A percentile compares a stretch with the other conserved stretches of the same genome.
These are phyloP conservation scores for Penicillium bialowiezense DNA, from an alignment of 495 filamentous ascomycete species.

Conservation along the genomic window DNA sequence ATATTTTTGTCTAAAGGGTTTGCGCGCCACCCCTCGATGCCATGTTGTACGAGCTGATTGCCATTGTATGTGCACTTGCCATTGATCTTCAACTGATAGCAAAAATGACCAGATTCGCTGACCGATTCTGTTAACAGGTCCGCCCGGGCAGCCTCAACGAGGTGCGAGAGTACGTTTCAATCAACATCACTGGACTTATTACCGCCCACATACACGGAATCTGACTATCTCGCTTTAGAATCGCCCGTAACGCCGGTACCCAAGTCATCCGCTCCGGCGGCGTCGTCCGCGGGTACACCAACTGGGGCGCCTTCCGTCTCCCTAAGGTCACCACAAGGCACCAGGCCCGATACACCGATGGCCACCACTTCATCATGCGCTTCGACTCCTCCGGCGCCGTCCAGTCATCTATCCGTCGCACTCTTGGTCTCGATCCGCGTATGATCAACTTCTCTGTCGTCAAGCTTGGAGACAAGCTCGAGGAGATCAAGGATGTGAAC, in stretches of 20 bases:
- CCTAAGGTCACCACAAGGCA: constrained; percentile 71
- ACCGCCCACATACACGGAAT: constrained; percentile 3
- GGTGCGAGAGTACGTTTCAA: constrained; percentile 82
- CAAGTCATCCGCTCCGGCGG: constrained; percentile 81
- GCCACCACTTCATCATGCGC: constrained; percentile 97
- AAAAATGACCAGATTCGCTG: constrained; percentile 3
- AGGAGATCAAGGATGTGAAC: constrained; percentile 60
- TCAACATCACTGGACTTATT: constrained; percentile 3
- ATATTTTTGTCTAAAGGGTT: constrained; percentile 9
- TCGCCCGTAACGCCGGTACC: constrained; percentile 81
- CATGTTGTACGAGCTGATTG: constrained; percentile 98
- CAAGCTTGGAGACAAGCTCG: constrained; percentile 78
- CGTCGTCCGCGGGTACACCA: constrained; percentile 86
- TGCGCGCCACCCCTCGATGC: constrained; percentile 22
- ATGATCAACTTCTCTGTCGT: constrained; percentile 85
- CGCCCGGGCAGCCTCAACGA: constrained; percentile 82
- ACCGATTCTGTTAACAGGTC: constrained; percentile 55
- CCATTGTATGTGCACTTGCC: constrained; percentile 63
- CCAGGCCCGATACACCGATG: constrained; percentile 73
- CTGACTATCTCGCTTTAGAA: constrained; percentile 44
- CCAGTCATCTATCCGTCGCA: constrained; percentile 69
- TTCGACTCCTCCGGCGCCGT: constrained; percentile 73
- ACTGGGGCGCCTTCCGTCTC: constrained; percentile 90
- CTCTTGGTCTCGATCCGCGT: constrained; percentile 81
- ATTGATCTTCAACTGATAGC: not conserved